phyloP scores from a whole-genome alignment of 768 basidiomycete genomes.

The Mycena capillaripes region DNA sequence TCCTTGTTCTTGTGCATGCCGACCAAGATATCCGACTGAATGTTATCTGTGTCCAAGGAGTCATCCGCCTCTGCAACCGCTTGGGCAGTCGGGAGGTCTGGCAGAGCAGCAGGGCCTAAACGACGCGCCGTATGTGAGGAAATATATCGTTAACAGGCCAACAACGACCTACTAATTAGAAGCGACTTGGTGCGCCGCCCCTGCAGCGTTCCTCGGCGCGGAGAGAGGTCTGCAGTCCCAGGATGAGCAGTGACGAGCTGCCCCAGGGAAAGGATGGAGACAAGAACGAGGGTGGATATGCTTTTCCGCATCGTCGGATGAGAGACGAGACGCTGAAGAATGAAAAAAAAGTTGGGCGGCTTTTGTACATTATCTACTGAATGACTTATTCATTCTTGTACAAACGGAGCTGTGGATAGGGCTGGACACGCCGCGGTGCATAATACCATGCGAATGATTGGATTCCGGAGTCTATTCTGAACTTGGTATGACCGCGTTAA shows the following conservation, averaged over 20 bases:
- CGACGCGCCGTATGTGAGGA: background rate
- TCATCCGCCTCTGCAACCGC: conserved; percentile 24
- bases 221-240: background rate
- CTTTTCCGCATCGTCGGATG: conserved; percentile 16
- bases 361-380: conserved; percentile 16
- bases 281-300: conserved; percentile 14
- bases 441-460: conserved; percentile 16
- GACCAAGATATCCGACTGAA: conserved; percentile 33
- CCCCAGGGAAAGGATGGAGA: conserved; percentile 17
- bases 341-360: conserved; percentile 1
- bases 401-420: no score
- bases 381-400: background rate
- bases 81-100: conserved; percentile 30
- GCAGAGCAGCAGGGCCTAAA: conserved; percentile 33
- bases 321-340: conserved; percentile 20
- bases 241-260: conserved; percentile 14
- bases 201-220: conserved; percentile 8
- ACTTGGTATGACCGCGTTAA: conserved; percentile 23
- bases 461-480: conserved; percentile 25
- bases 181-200: conserved; percentile 29
- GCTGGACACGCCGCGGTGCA: background rate
- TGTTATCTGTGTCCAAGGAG: conserved; percentile 33
- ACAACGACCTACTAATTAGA: conserved; percentile 23
- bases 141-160: background rate
- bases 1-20: conserved; percentile 44